These are phyloP conservation scores for Tuber calosporum DNA, from an alignment of 495 filamentous ascomycete genomes.

Conservation along the genomic window DNA sequence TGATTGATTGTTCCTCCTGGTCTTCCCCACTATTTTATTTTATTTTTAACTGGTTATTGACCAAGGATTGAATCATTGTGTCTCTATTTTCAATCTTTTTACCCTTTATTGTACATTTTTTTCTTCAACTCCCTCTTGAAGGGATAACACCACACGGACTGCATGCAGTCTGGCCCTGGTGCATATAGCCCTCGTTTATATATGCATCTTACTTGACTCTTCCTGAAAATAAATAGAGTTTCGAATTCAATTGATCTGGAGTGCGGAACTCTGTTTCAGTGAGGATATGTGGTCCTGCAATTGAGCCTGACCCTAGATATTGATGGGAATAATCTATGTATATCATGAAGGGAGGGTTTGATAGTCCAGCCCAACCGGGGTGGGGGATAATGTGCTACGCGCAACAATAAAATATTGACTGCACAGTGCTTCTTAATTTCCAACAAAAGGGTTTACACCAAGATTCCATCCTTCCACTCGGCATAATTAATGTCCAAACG, in stretches of 20 bases:
- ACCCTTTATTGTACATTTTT: constrained; percentile 16
- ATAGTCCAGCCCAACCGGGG: not conserved
- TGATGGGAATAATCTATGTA: not conserved
- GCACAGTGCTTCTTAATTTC: not conserved
- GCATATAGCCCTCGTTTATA: constrained; percentile 34
- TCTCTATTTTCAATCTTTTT: constrained; percentile 23
- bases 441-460: not conserved
- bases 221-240: constrained; percentile 13
- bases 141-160: constrained; percentile 8
- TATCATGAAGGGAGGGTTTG: not conserved
- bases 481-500: not conserved
- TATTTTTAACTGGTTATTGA: not conserved
- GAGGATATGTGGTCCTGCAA: not conserved
- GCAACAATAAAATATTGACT: not conserved
- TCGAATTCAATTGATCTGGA: not conserved
- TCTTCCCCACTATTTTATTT: constrained; percentile 16
- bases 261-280: not conserved
- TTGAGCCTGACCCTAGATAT: not conserved
- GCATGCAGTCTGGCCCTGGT: not conserved
- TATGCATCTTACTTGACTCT: constrained; percentile 25
- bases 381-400: not conserved
- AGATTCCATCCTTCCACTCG: constrained; percentile 8
- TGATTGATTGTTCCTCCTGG: constrained; percentile 5
- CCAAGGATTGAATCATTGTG: constrained; percentile 21
- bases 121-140: not conserved